Evolutionary conservation across 2,329 filamentous ascomycete genomes (phyloP).

Genomic region (Plenodomus biglobosus): DNA sequence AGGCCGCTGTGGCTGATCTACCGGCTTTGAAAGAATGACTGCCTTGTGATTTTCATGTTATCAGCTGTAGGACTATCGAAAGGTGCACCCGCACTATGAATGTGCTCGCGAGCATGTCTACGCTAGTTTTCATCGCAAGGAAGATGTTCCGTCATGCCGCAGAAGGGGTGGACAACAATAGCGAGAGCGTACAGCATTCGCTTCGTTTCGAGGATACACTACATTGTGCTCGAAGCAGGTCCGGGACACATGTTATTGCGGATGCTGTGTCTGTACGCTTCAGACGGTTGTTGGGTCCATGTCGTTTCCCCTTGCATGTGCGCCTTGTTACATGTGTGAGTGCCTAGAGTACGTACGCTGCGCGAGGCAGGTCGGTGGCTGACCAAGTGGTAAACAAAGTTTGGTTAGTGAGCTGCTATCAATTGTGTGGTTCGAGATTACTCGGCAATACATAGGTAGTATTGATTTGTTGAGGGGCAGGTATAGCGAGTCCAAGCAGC

Average conservation of each 20-base stretch:
- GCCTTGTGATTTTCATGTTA: background rate
- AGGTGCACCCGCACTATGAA: background rate
- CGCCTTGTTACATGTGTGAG: background rate
- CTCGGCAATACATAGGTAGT: background rate
- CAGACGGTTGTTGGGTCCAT: background rate
- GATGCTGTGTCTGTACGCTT: background rate
- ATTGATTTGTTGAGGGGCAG: background rate
- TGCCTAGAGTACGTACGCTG: too few relatives aligned
- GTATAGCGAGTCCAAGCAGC: background rate
- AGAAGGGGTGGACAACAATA: constrained; percentile 2
- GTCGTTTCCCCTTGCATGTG: background rate
- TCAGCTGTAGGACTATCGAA: background rate
- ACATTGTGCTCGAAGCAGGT: background rate
- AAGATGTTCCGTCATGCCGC: constrained; percentile 3
- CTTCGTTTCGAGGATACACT: background rate
- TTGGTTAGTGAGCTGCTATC: background rate
- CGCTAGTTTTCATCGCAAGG: background rate
- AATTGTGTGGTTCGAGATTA: background rate
- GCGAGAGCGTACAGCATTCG: constrained; percentile 1
- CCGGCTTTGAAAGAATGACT: background rate
- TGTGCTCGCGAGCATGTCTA: background rate
- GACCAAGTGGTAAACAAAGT: background rate
- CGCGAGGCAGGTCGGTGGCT: background rate
- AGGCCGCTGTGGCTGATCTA: background rate
- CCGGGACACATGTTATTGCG: background rate